Evolutionary conservation across 148 eudicot species (phyloP).

Genomic region (Drosera capensis): DNA sequence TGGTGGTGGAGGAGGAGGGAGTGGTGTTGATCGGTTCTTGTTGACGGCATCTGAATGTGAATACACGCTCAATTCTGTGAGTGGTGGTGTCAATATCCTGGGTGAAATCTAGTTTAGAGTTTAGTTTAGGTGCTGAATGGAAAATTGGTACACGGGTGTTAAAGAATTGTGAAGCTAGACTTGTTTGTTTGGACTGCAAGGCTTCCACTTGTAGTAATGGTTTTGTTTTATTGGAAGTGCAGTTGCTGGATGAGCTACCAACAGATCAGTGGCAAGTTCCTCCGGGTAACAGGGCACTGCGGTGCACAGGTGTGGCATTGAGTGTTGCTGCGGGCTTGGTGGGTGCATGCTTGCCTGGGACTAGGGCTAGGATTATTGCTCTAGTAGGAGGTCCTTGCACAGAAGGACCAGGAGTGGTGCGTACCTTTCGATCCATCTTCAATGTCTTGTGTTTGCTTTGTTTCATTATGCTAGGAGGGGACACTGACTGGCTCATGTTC

Average conservation of each 20-base stretch:
- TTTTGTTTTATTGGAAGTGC: constrained; percentile 5
- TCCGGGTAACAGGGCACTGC: constrained; percentile 64
- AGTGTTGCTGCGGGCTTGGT: constrained; percentile 77
- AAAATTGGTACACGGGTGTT: neutral
- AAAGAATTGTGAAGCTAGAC: too few species aligned
- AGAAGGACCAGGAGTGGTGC: constrained; percentile 91
- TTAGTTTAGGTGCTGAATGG: neutral
- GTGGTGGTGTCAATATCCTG: neutral
- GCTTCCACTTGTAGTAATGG: too few species aligned
- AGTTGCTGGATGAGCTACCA: constrained; percentile 79
- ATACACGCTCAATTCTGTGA: constrained; percentile 59
- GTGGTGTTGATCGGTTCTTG: constrained; percentile 60
- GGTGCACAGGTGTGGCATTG: constrained; percentile 93
- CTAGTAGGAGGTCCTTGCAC: constrained; percentile 98
- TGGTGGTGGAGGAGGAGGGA: too few species aligned
- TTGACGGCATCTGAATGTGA: constrained; percentile 91
- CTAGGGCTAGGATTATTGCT: constrained; percentile 77
- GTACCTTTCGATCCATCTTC: constrained; percentile 8
- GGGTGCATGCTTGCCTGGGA: constrained; percentile 72
- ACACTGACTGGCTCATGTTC: neutral
- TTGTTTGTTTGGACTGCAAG: too few species aligned
- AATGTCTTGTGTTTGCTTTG: neutral
- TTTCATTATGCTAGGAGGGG: neutral
- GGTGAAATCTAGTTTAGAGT: neutral
- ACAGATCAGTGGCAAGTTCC: constrained; percentile 89